Conservation (phyloP, 1,139 yeast species). For the Kodamaea plutei region DNA sequence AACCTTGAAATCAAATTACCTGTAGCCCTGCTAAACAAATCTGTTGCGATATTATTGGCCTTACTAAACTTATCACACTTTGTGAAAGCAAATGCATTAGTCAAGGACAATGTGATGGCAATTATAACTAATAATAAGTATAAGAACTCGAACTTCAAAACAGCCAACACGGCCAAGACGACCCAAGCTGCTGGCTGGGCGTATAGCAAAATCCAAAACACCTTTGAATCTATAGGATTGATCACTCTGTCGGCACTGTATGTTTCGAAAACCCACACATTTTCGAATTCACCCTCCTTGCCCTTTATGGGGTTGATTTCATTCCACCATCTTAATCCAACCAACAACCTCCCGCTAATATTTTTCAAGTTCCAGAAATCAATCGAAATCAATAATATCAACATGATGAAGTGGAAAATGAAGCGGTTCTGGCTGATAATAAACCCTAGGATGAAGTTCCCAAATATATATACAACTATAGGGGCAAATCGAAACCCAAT, state of each 20-base stretch:
- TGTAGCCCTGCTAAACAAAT: constrained; percentile 48
- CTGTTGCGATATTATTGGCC: constrained; percentile 59
- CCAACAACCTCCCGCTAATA: constrained; percentile 82
- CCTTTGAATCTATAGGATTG: constrained; percentile 85
- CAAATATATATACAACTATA: constrained; percentile 63
- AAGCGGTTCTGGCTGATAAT: constrained; percentile 48
- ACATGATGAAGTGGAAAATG: constrained; percentile 72
- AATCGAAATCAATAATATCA: constrained; percentile 71
- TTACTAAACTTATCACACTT: constrained; percentile 86
- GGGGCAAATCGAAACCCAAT: constrained; percentile 64
- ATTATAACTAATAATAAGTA: constrained; percentile 64
- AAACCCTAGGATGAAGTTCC: constrained; percentile 53
- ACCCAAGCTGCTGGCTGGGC: constrained; percentile 74
- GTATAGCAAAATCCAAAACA: constrained; percentile 82
- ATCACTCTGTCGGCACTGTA: constrained; percentile 79
- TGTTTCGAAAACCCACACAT: constrained; percentile 86
- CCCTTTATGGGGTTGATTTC: constrained; percentile 45
- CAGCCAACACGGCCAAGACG: constrained; percentile 67
- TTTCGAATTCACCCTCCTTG: constrained; percentile 51
- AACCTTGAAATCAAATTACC: constrained; percentile 46
- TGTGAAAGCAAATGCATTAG: constrained; percentile 86
- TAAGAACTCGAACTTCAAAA: constrained; percentile 72
- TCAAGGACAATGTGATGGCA: constrained; percentile 66
- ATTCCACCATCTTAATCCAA: constrained; percentile 96
- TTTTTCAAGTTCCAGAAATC: constrained; percentile 96